phyloP scores from a whole-genome alignment of 2,329 filamentous ascomycete genomes.

The Aspergillus sp. region DNA sequence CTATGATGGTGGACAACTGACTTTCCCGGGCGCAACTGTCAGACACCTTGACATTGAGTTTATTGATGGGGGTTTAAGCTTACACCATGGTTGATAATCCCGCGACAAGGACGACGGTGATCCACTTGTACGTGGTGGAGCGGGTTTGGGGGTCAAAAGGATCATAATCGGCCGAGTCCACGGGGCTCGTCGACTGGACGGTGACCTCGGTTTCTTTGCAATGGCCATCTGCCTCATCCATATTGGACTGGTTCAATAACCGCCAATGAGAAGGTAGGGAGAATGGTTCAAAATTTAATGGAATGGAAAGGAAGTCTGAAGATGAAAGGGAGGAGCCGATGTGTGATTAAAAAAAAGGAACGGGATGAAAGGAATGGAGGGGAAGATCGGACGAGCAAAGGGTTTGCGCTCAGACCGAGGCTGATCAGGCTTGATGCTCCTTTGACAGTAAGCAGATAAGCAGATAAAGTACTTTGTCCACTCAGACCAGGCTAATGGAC shows the following conservation, averaged over 20 bases:
- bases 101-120: slow-evolving; percentile 1
- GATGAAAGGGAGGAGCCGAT: too few relatives aligned
- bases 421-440: too few relatives aligned
- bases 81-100: slow-evolving; percentile 2
- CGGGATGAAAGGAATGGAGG: too few relatives aligned
- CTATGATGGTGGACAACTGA: slow-evolving; percentile 7
- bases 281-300: neutral
- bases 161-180: neutral
- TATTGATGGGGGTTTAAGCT: neutral
- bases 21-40: neutral
- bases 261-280: neutral
- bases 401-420: too few relatives aligned
- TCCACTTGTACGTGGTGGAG: neutral
- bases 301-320: neutral
- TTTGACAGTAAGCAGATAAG: too few relatives aligned
- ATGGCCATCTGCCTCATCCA: neutral
- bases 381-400: too few relatives aligned
- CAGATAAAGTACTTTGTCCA: neutral
- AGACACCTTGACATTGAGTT: neutral
- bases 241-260: neutral
- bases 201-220: neutral
- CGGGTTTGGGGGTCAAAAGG: neutral
- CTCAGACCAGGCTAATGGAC: neutral
- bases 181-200: neutral
- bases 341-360: too few relatives aligned